A percentile compares a stretch with the other conserved stretches of the same genome.
Evolutionary conservation across 306 rosid species (phyloP).

Genomic region (Pyrus pyrifolia): DNA sequence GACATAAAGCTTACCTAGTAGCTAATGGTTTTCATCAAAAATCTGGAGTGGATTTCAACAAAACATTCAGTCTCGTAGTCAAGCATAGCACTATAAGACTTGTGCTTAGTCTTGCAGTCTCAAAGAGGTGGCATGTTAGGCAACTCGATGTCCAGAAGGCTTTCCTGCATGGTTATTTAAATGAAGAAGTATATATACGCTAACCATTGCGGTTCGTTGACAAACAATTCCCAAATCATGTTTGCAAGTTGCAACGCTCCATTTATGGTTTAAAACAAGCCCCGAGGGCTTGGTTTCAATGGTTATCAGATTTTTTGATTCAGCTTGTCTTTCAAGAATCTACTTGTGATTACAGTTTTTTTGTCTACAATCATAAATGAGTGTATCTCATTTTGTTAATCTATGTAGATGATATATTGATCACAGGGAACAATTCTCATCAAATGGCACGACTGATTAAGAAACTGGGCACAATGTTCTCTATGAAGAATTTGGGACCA

Average conservation of each 20-base stretch:
- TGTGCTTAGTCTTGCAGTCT: too few species aligned
- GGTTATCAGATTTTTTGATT: neutral
- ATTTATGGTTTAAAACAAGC: neutral
- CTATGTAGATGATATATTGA: neutral
- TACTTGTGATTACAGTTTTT: neutral
- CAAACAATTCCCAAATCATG: neutral
- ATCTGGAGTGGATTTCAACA: too few species aligned
- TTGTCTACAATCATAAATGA: neutral
- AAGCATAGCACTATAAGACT: too few species aligned
- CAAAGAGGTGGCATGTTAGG: too few species aligned
- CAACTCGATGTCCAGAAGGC: too few species aligned
- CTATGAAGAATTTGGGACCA: neutral
- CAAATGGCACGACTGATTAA: neutral
- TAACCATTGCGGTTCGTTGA: accelerated
- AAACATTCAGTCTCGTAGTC: too few species aligned
- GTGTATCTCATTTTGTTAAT: neutral
- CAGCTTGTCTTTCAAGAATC: neutral
- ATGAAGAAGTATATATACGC: too few species aligned
- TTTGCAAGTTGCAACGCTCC: neutral
- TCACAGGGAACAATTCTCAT: neutral
- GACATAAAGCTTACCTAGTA: too few species aligned
- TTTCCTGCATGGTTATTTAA: too few species aligned
- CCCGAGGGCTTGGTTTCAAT: neutral
- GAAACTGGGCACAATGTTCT: neutral
- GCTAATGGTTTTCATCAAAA: too few species aligned